A percentile compares a stretch with the other conserved stretches of the same genome.
phyloP scores from a whole-genome alignment of 352 stramenopile species.

The Thalassiosira mediterranea region DNA sequence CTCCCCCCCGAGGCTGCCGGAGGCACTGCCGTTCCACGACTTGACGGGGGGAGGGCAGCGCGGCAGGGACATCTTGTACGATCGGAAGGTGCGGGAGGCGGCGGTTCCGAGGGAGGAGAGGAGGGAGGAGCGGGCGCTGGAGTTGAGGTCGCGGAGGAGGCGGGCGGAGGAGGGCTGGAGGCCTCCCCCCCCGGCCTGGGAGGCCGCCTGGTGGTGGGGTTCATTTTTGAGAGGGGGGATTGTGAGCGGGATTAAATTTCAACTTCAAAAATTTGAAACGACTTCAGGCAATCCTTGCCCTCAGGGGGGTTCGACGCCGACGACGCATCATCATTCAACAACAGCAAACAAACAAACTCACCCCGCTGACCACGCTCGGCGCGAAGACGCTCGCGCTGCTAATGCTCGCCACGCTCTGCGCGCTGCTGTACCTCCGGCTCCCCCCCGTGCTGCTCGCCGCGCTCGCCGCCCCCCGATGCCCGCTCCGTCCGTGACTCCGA shows the following conservation, averaged over 20 bases:
- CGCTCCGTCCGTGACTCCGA: not conserved
- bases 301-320: not conserved
- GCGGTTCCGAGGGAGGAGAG: conserved; percentile 49
- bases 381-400: conserved; percentile 31
- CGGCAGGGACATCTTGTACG: conserved; percentile 57
- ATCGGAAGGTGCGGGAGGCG: conserved; percentile 49
- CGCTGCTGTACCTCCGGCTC: conserved; percentile 6
- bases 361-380: conserved; percentile 17
- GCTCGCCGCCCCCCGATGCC: not conserved
- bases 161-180: conserved; percentile 38
- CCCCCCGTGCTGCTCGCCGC: not conserved
- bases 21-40: conserved; percentile 3
- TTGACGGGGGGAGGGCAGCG: conserved; percentile 28
- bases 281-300: too few relatives aligned
- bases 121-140: conserved; percentile 21
- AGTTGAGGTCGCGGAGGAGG: conserved; percentile 41
- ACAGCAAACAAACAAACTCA: too few relatives aligned
- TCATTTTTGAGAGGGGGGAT: not conserved
- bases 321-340: too few relatives aligned
- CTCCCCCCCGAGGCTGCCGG: not conserved
- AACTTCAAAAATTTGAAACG: not conserved
- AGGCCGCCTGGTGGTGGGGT: not conserved
- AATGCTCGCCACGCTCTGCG: conserved; percentile 24
- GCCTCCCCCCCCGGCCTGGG: not conserved
- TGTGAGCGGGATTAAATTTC: too few relatives aligned